Evolutionary conservation across 2,329 filamentous ascomycete species (phyloP), one percentile per base, ranked within the genome.

Genomic region (Lachnellula suecica): DNA sequence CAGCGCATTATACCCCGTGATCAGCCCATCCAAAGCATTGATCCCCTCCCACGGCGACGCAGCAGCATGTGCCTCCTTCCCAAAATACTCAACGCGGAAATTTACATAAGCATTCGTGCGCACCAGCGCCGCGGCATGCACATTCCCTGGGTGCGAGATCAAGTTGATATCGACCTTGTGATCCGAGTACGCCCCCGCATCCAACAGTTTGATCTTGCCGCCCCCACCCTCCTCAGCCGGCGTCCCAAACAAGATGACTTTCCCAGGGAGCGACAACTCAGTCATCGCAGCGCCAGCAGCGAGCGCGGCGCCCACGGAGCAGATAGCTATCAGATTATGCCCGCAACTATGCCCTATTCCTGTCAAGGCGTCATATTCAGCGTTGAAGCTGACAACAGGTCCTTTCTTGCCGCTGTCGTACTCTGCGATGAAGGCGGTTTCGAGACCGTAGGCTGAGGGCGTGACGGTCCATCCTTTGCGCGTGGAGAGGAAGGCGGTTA

Each of bases 11-110:
- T 72, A 72, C 2, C 66, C 68, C 13, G 61, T 58, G n/a, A 68
- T 64, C 4, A 68, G 54, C 19, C 70, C 71, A 56, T 74, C 71
- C 4, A 72, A 66, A 0, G 72, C 71, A 49, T 74, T 74, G 42
- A 71, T 58, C 2, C 71, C 72, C 9, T 66, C 60, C 69, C 68
- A 72, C 2, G 71, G 71, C 38, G 61, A 62, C 11, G 63, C 66
- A n/a, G 68, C 71, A 13, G 71, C 71, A 51, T 73, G 72, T 13
- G 71, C 79, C 50, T 76, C 76, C 46, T 73, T 74, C 1, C 82
- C 82, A 1, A 73, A 72, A 56, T 80, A 84, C 15, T 76, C 75
- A 0, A 77, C 78, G 19, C 71, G 72, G 56, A 82, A 72, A 38
- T 71, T 68, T 4, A 68, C 61, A 57, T 77, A 82, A 4, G 79